Evolutionary conservation across 129 eudicot genomes (phyloP).

Genomic region (Mikania micrantha): DNA sequence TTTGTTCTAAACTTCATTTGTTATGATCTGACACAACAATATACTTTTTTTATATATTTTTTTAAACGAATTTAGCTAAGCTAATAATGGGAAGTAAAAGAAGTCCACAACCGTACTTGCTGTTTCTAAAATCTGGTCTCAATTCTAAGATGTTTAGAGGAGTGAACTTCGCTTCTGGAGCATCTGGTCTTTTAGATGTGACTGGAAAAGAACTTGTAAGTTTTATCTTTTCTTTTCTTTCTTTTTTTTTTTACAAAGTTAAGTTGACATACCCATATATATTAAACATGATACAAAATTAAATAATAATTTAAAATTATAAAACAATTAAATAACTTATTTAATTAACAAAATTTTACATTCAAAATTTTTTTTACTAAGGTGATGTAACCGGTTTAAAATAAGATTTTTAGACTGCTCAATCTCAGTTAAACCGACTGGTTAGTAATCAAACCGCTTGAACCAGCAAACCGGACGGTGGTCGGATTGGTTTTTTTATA

Average conservation of each 20-base stretch:
- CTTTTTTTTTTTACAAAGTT: neutral
- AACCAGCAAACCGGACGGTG: too few relatives aligned
- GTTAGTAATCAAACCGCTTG: too few relatives aligned
- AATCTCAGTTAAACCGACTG: too few relatives aligned
- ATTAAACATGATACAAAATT: too few relatives aligned
- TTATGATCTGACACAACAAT: neutral
- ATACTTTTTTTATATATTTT: neutral
- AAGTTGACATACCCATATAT: too few relatives aligned
- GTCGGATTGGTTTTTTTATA: too few relatives aligned
- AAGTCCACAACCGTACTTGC: slow-evolving; percentile 32
- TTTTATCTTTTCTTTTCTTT: neutral
- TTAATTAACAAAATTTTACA: too few relatives aligned
- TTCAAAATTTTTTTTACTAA: too few relatives aligned
- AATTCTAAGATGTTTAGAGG: slow-evolving; percentile 19
- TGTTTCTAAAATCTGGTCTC: slow-evolving; percentile 9
- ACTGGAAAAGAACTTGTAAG: slow-evolving; percentile 22
- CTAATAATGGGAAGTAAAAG: slow-evolving; percentile 27
- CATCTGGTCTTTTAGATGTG: slow-evolving; percentile 25
- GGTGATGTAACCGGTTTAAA: too few relatives aligned
- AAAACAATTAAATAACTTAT: too few relatives aligned
- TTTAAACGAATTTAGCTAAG: slow-evolving; percentile 8
- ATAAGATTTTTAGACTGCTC: too few relatives aligned
- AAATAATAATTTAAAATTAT: too few relatives aligned
- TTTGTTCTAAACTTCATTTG: neutral
- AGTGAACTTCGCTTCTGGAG: slow-evolving; percentile 30